Evolutionary conservation across 2,329 filamentous ascomycete genomes (phyloP).

Genomic region (Calonectria crousiana): DNA sequence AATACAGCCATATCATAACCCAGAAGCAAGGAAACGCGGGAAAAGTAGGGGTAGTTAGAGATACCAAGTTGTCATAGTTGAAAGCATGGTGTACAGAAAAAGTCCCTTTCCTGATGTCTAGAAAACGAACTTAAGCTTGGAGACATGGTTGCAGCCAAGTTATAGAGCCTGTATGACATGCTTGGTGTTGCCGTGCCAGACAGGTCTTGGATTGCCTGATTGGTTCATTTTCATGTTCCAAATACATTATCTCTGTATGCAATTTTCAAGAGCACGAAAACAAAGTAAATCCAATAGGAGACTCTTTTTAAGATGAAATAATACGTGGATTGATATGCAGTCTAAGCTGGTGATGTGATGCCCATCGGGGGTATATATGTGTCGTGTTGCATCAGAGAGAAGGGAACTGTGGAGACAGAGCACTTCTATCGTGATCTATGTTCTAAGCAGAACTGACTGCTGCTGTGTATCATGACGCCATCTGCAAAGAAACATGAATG

Average conservation of each 20-base stretch:
- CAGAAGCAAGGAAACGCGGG: not conserved
- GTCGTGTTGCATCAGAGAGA: constrained; percentile 38
- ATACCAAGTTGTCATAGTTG: not conserved
- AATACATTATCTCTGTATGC: not conserved
- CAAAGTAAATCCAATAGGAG: not conserved
- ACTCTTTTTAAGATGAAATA: constrained; percentile 26
- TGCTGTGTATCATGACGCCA: constrained; percentile 22
- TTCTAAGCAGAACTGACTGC: constrained; percentile 23
- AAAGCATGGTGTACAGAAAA: not conserved
- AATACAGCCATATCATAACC: not conserved
- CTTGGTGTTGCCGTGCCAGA: not conserved
- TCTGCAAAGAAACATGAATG: constrained; percentile 36
- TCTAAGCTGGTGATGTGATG: constrained; percentile 42
- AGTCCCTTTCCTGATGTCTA: not conserved
- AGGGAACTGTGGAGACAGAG: constrained; percentile 28
- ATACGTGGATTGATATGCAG: constrained; percentile 16
- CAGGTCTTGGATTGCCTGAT: no score
- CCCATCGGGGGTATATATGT: constrained; percentile 47
- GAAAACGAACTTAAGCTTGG: not conserved
- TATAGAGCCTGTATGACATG: no score
- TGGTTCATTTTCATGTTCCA: not conserved
- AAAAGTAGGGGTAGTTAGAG: not conserved
- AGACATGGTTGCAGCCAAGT: no score
- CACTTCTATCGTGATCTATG: constrained; percentile 31
- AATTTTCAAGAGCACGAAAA: not conserved